Percentiles rank a stretch among this genome's conserved stretches.
phyloP scores from a whole-genome alignment of 2,329 filamentous ascomycete genomes.

The Pyrenochaeta sp. region DNA sequence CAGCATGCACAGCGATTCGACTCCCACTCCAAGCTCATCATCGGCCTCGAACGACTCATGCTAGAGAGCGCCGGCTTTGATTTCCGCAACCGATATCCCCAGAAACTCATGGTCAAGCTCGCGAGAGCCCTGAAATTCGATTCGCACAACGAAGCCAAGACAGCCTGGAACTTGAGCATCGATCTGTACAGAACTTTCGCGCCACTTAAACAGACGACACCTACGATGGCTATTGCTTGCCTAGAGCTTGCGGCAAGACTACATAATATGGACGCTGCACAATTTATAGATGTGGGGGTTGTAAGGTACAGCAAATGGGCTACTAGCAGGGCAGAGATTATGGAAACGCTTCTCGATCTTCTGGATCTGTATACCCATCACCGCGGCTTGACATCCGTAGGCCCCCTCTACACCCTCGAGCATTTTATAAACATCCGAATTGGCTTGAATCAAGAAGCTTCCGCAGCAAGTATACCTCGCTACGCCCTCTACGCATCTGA shows the following conservation, averaged over 20 bases:
- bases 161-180: constrained; percentile 82
- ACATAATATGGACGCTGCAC: constrained; percentile 63
- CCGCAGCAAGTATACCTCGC: constrained; percentile 67
- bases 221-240: constrained; percentile 83
- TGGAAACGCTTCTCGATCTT: constrained; percentile 85
- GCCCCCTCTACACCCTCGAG: constrained; percentile 75
- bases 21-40: constrained; percentile 77
- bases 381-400: constrained; percentile 76
- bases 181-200: constrained; percentile 95
- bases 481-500: constrained; percentile 60
- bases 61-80: constrained; percentile 94
- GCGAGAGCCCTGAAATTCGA: constrained; percentile 66
- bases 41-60: constrained; percentile 90
- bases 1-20: constrained; percentile 76
- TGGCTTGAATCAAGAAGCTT: constrained; percentile 81
- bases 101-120: constrained; percentile 84
- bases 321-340: constrained; percentile 56
- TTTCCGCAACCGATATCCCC: constrained; percentile 87
- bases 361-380: constrained; percentile 93
- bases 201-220: constrained; percentile 86
- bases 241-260: constrained; percentile 82
- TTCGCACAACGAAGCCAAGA: constrained; percentile 65
- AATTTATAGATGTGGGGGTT: constrained; percentile 54
- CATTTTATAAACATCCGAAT: constrained; percentile 89
- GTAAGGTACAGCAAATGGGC: constrained; percentile 58